Evolutionary conservation across 495 filamentous ascomycete genomes (phyloP), one percentile per base, ranked within the genome.

Genomic region (Annulohypoxylon bovei): DNA sequence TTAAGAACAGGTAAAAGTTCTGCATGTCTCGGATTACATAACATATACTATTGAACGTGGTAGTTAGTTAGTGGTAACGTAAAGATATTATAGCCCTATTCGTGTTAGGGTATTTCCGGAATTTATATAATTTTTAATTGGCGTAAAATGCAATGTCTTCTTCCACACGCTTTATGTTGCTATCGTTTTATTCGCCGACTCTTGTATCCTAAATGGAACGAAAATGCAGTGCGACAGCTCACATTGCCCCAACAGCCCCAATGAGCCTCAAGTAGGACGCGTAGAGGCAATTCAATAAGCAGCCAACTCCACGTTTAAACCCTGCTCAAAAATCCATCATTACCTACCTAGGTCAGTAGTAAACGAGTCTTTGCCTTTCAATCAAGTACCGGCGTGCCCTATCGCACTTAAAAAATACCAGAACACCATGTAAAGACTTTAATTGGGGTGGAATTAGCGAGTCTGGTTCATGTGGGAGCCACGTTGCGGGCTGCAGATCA

Each of bases 1-100:
- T 87, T 25, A 74, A 80, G 40, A 28, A 70, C 5, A 68, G 54
- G 37, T 74, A 40, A 71, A 23, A n/a, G 9, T 7, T 8, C 33
- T 11, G 33, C 32, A 37, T 27, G 14, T 37, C 1, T 12, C 4
- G 30, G 49, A 6, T 44, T 23, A 30, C 20, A n/a, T 25, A 22
- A 14, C 46, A 9, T 32, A 4, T 55, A 33, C 2, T 54, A 35
- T 22, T 22, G 18, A 33, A 22, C 9, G 33, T 55, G 33, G 30
- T 22, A 25, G 11, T 4, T n/a, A 11, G 23, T 4, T 50, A 5
- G 46, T 7, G 23, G 23, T 50, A 28, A 12, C 12, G 12, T 14
- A 12, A 16, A 28, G 28, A 33, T n/a, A 20, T 11, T 33, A 33
- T 53, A 33, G n/a, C 49, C 11, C 12, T 53, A 22, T 53, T 53